These are phyloP conservation scores for Polymyxa betae DNA, from an alignment of 208 protist species.

Conservation along the genomic window DNA sequence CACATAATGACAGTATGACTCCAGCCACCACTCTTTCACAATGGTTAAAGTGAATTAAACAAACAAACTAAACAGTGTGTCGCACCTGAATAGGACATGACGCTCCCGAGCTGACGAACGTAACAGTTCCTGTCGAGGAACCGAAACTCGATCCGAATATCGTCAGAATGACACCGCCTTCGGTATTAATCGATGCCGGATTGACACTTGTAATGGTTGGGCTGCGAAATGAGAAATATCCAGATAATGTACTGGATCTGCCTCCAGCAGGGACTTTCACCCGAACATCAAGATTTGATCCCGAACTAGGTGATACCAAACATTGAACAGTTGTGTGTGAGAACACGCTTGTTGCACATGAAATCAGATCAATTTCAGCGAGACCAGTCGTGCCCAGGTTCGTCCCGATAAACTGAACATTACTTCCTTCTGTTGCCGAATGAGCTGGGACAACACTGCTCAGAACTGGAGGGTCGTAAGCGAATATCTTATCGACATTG, in stretches of 20 bases:
- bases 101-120: not conserved
- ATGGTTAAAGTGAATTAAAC: not conserved
- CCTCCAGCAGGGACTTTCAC: not conserved
- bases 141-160: conserved; percentile 8
- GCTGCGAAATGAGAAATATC: not conserved
- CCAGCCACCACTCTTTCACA: conserved; percentile 5
- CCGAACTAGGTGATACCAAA: not conserved
- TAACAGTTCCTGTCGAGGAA: not conserved
- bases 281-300: not conserved
- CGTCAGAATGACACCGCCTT: not conserved
- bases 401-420: not conserved
- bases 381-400: not conserved
- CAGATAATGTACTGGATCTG: not conserved
- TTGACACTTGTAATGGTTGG: not conserved
- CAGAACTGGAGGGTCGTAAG: conserved; percentile 14
- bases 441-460: not conserved
- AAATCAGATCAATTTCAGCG: not conserved
- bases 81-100: not conserved
- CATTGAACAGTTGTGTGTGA: not conserved
- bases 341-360: not conserved
- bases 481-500: not conserved
- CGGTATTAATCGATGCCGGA: not conserved
- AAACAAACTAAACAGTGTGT: not conserved
- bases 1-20: conserved; percentile 19
- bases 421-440: not conserved